A percentile compares a stretch with the other conserved stretches of the same genome.
Evolutionary conservation across 2,329 filamentous ascomycete genomes (phyloP).

Genomic region (Exophiala alcalophila): DNA sequence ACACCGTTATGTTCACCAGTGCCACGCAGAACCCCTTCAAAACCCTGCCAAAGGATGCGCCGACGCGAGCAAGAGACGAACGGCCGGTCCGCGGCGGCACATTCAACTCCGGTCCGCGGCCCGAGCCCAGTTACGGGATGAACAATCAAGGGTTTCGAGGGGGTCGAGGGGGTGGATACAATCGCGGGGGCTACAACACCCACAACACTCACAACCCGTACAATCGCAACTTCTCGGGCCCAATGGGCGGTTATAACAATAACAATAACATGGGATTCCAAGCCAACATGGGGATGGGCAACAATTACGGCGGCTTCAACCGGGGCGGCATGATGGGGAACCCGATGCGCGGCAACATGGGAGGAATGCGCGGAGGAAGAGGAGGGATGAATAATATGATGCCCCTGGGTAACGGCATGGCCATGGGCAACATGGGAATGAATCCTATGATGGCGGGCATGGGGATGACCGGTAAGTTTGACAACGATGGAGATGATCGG

Average conservation of each 20-base stretch:
- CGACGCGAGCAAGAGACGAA: slow-evolving; percentile 64
- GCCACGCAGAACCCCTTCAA: slow-evolving; percentile 82
- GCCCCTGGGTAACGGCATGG: slow-evolving; percentile 52
- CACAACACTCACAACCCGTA: slow-evolving; percentile 40
- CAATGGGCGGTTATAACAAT: slow-evolving; percentile 41
- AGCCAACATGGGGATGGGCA: slow-evolving; percentile 52
- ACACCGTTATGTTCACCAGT: slow-evolving; percentile 70
- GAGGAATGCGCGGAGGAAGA: slow-evolving; percentile 58
- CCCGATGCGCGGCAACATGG: slow-evolving; percentile 50
- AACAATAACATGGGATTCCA: slow-evolving; percentile 52
- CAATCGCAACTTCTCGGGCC: slow-evolving; percentile 49
- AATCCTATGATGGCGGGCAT: slow-evolving; percentile 56
- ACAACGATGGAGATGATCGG: too few species aligned
- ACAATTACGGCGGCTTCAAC: slow-evolving; percentile 48
- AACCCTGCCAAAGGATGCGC: slow-evolving; percentile 84
- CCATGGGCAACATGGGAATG: slow-evolving; percentile 57
- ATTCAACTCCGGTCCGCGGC: slow-evolving; percentile 40
- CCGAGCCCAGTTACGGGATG: slow-evolving; percentile 43
- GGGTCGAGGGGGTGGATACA: slow-evolving; percentile 51
- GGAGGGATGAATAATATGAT: slow-evolving; percentile 58
- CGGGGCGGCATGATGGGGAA: slow-evolving; percentile 55
- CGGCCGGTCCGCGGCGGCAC: slow-evolving; percentile 46
- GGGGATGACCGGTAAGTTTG: slow-evolving; percentile 49
- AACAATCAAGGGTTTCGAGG: slow-evolving; percentile 56
- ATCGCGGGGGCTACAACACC: slow-evolving; percentile 41